Percentiles rank a stretch among this genome's conserved stretches.
Evolutionary conservation across 805 yeast genomes (phyloP).

Genomic region (Candida ponderosae): DNA sequence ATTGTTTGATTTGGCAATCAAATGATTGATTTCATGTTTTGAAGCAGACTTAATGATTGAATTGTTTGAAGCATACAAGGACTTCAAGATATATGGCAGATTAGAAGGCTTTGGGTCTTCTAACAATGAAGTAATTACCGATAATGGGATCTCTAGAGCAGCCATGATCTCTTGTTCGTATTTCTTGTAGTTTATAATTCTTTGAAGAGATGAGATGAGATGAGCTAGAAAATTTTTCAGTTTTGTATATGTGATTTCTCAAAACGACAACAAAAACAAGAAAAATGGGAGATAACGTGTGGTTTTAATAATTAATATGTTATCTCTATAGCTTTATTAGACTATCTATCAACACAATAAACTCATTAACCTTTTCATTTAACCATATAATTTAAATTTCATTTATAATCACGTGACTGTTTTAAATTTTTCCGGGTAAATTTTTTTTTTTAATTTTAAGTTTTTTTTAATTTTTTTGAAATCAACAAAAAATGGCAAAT

Average conservation of each 20-base stretch:
- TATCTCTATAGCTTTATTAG: not conserved
- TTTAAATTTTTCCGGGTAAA: too few species aligned
- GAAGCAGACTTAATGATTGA: slow-evolving; percentile 31
- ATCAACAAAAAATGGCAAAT: too few species aligned
- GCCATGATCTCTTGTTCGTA: too few species aligned
- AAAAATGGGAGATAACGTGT: not conserved
- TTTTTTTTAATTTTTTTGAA: too few species aligned
- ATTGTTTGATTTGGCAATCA: slow-evolving; percentile 28
- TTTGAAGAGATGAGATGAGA: too few species aligned
- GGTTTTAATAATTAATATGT: not conserved
- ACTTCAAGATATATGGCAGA: slow-evolving; percentile 14
- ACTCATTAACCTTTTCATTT: too few species aligned
- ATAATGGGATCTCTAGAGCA: slow-evolving; percentile 17
- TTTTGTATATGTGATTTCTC: not conserved
- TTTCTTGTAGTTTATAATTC: too few species aligned
- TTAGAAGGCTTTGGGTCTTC: slow-evolving; percentile 12
- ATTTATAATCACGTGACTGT: too few species aligned
- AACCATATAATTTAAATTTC: too few species aligned
- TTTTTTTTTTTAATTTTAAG: too few species aligned
- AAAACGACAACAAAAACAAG: not conserved
- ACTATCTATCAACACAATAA: not conserved
- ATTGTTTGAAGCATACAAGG: slow-evolving; percentile 14
- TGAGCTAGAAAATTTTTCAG: not conserved
- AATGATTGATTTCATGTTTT: slow-evolving; percentile 41
- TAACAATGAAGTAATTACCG: slow-evolving; percentile 12